Conservation (phyloP, 179 eudicot species). For the Camellia oleifera region DNA sequence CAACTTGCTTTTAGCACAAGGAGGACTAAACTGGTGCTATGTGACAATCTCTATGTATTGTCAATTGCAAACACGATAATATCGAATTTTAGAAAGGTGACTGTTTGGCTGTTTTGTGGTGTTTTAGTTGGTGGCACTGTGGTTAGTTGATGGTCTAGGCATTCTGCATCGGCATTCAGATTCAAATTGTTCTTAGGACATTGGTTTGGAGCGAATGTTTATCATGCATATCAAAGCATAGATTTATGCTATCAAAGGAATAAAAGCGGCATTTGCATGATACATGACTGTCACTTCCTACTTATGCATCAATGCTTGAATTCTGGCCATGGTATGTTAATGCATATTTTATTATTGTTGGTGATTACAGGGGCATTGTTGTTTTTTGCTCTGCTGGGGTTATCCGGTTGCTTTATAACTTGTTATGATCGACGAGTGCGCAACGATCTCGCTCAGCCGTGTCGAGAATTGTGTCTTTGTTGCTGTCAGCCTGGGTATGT, state of each 20-base stretch:
- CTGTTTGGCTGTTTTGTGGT: neutral
- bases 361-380: slow-evolving; percentile 71
- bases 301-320: neutral
- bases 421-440: slow-evolving; percentile 95
- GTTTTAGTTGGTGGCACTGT: neutral
- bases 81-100: neutral
- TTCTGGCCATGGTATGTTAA: neutral
- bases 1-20: too few relatives aligned
- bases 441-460: slow-evolving; percentile 90
- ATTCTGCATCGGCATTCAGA: neutral
- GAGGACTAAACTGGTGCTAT: too few relatives aligned
- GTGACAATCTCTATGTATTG: too few relatives aligned
- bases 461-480: slow-evolving; percentile 89
- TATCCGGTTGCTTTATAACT: slow-evolving; percentile 91
- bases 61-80: neutral
- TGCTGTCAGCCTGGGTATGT: slow-evolving; percentile 95
- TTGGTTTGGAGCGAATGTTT: neutral
- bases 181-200: neutral
- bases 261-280: neutral
- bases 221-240: neutral
- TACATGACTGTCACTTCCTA: neutral
- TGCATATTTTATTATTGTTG: slow-evolving; percentile 1
- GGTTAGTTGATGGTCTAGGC: neutral
- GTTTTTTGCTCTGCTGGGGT: slow-evolving; percentile 88
- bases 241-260: neutral